These are phyloP conservation scores for Albophoma yamanashiensis DNA, from an alignment of 2,329 filamentous ascomycete genomes.

Conservation along the genomic window DNA sequence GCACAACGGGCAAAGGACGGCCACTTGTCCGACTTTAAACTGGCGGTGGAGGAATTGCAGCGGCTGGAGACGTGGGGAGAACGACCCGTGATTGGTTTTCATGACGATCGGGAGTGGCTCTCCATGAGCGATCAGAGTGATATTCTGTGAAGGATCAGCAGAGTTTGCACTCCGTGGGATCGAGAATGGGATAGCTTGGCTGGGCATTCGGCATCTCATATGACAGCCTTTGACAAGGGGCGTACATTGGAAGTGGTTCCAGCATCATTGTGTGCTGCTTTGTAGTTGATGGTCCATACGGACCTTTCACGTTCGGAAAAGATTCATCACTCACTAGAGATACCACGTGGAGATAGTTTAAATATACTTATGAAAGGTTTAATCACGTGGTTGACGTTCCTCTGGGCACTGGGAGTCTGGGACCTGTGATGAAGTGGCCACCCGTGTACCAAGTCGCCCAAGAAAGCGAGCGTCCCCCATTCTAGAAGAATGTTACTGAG, in stretches of 20 bases:
- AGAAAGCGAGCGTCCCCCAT: too few species aligned
- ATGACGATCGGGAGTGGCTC: background rate
- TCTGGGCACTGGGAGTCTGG: too few species aligned
- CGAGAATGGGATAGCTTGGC: background rate
- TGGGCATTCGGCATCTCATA: background rate
- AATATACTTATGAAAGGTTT: too few species aligned
- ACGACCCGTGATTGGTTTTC: background rate
- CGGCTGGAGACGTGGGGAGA: background rate
- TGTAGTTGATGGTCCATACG: background rate
- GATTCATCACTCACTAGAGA: background rate
- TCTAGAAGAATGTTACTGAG: too few species aligned
- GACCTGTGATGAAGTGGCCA: too few species aligned
- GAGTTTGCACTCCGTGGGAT: background rate
- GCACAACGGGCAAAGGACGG: background rate
- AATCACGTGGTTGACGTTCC: too few species aligned
- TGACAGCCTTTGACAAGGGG: background rate
- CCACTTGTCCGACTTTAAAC: background rate
- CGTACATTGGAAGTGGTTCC: background rate
- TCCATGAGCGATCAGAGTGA: background rate
- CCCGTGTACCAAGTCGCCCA: too few species aligned
- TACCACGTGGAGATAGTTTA: too few species aligned
- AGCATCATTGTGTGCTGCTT: background rate
- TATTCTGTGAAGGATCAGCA: background rate
- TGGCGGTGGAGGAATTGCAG: background rate
- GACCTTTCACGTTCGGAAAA: background rate